Percentiles rank a stretch among this genome's conserved stretches.
phyloP scores from a whole-genome alignment of 495 filamentous ascomycete genomes.

The Neurospora sp. region DNA sequence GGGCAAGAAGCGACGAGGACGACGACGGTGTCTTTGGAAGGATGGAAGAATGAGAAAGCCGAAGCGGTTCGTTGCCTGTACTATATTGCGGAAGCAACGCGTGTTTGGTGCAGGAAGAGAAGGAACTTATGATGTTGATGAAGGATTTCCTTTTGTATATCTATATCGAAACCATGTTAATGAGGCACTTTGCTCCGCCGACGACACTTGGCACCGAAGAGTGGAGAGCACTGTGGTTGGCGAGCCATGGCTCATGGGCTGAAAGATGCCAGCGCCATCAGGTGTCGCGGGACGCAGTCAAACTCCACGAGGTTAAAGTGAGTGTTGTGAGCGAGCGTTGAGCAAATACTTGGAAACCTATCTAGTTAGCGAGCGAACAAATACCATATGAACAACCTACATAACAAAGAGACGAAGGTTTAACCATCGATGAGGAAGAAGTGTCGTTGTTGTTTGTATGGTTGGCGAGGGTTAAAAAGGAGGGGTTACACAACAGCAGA shows the following conservation, averaged over 20 bases:
- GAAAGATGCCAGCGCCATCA: not conserved
- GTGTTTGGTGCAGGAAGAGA: not conserved
- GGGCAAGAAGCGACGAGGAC: conserved; percentile 70
- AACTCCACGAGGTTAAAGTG: conserved; percentile 53
- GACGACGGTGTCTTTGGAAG: conserved; percentile 91
- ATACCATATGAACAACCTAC: not conserved
- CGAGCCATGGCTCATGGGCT: not conserved
- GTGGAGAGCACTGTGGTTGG: conserved; percentile 27
- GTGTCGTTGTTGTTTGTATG: not conserved
- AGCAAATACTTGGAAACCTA: conserved; percentile 35
- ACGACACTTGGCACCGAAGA: conserved; percentile 50
- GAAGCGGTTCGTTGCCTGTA: not conserved
- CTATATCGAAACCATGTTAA: conserved; percentile 35
- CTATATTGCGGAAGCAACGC: not conserved
- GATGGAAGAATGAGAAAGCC: conserved; percentile 71
- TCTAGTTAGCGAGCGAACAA: conserved; percentile 16
- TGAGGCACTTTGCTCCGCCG: conserved; percentile 41
- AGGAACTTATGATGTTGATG: conserved; percentile 18
- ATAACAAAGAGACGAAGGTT: not conserved
- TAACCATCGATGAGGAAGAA: too few relatives aligned
- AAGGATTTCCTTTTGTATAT: conserved; percentile 36
- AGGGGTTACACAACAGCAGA: not conserved
- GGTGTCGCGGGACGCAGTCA: not conserved
- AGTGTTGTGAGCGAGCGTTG: conserved; percentile 47
- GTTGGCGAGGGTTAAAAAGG: not conserved